phyloP scores from a whole-genome alignment of 73 alveolate genomes.

The Halteria grandinella region DNA sequence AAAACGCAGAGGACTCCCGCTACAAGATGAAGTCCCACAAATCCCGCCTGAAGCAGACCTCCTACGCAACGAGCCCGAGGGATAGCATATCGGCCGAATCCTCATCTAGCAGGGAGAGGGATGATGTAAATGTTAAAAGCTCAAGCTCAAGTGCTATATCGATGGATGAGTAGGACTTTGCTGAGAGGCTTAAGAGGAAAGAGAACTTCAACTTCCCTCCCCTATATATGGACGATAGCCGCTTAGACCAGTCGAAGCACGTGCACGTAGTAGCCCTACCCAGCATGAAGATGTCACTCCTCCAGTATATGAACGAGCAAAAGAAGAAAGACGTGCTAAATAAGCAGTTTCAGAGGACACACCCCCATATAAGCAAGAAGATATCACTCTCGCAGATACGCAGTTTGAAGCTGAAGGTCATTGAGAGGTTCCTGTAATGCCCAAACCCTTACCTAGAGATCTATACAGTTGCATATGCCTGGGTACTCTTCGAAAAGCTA shows the following conservation, averaged over 20 bases:
- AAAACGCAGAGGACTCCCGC: not conserved
- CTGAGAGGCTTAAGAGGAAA: not conserved
- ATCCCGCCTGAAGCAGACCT: not conserved
- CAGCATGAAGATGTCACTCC: slow-evolving; percentile 44
- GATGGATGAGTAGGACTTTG: slow-evolving; percentile 19
- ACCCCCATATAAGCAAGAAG: slow-evolving; percentile 43
- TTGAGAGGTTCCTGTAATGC: slow-evolving; percentile 15
- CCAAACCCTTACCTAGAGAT: slow-evolving; percentile 5
- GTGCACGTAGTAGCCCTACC: slow-evolving; percentile 42
- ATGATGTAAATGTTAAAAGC: not conserved
- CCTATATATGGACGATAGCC: slow-evolving; percentile 41
- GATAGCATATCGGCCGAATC: not conserved
- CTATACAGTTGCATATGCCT: slow-evolving; percentile 7
- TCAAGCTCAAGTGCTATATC: slow-evolving; percentile 17
- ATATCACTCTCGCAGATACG: slow-evolving; percentile 32
- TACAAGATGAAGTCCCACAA: not conserved
- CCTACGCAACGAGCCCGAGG: not conserved
- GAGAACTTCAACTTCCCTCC: slow-evolving; percentile 50
- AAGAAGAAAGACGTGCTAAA: slow-evolving; percentile 49
- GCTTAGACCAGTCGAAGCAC: slow-evolving; percentile 45
- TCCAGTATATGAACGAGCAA: slow-evolving; percentile 47
- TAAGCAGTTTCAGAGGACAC: slow-evolving; percentile 16
- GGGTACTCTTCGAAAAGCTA: slow-evolving; percentile 57
- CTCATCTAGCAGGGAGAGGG: slow-evolving; percentile 43
- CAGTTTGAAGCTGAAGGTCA: not conserved